A percentile compares a stretch with the other conserved stretches of the same genome.
Conservation (phyloP, 2,329 filamentous ascomycete species). For the Neopestalotiopsis sp. region DNA sequence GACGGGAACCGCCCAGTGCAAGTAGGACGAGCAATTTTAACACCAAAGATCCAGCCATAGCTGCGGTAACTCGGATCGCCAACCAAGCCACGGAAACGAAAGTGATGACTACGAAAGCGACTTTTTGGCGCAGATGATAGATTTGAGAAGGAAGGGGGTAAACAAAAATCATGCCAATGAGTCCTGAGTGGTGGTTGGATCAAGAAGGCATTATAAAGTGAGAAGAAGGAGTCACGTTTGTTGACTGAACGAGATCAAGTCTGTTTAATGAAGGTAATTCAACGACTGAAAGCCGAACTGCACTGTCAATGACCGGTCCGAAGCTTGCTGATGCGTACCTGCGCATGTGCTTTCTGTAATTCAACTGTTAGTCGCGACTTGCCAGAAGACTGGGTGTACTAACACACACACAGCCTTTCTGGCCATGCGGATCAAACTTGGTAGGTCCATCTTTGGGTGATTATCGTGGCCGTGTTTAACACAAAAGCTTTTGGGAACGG, state of each 20-base stretch:
- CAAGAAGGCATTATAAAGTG: background rate
- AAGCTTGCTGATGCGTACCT: background rate
- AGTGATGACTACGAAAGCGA: background rate
- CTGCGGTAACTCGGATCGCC: background rate
- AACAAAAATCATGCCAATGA: background rate
- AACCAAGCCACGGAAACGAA: background rate
- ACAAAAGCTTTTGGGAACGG: background rate
- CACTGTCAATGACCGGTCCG: background rate
- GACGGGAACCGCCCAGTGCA: background rate
- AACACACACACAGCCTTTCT: background rate
- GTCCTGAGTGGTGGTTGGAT: background rate
- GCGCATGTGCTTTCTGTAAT: background rate
- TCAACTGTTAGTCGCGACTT: background rate
- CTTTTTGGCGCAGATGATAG: background rate
- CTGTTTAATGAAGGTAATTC: background rate
- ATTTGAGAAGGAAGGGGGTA: background rate
- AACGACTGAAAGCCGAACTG: background rate
- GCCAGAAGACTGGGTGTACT: background rate
- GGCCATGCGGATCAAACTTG: background rate
- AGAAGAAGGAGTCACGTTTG: background rate
- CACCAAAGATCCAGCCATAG: background rate
- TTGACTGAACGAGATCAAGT: background rate
- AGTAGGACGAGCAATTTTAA: background rate
- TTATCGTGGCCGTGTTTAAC: background rate
- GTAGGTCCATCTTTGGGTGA: background rate